Percentiles rank a stretch among this genome's conserved stretches.
These are phyloP conservation scores for Epichloe sp. DNA, from an alignment of 2,329 filamentous ascomycete species.

Conservation along the genomic window DNA sequence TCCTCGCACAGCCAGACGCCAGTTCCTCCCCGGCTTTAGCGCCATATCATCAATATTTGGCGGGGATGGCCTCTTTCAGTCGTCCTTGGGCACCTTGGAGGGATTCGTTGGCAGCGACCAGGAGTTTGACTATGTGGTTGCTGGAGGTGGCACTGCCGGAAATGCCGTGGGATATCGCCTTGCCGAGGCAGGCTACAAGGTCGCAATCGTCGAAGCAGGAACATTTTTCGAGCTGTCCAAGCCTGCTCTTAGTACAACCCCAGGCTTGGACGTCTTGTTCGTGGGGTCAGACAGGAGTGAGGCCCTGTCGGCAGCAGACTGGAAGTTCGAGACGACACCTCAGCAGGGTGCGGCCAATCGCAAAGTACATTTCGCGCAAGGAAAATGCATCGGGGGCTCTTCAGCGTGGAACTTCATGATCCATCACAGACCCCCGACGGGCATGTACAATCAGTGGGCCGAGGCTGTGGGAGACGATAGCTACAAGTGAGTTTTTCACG, in stretches of 20 bases:
- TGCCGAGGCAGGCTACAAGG: constrained; percentile 16
- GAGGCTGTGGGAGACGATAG: too few relatives aligned
- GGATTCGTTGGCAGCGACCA: too few relatives aligned
- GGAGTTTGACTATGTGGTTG: too few relatives aligned
- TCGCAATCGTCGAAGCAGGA: constrained; percentile 27
- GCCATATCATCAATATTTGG: too few relatives aligned
- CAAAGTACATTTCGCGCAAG: constrained; percentile 22
- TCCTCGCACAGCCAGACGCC: too few relatives aligned
- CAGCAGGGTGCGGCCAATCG: constrained; percentile 11
- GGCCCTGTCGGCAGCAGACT: constrained; percentile 11
- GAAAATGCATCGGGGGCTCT: constrained; percentile 25
- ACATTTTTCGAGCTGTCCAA: constrained; percentile 19
- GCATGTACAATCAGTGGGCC: constrained; percentile 11
- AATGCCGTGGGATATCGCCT: constrained; percentile 21
- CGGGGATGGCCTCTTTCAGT: too few relatives aligned
- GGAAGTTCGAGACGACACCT: constrained; percentile 18
- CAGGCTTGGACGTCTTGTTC: constrained; percentile 11
- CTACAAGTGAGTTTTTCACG: too few relatives aligned
- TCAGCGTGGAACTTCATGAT: constrained; percentile 25
- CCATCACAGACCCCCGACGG: constrained; percentile 18
- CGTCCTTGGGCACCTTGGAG: too few relatives aligned
- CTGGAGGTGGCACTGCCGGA: constrained; percentile 24
- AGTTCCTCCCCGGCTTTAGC: too few relatives aligned
- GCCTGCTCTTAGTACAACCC: constrained; percentile 13
- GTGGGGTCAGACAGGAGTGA: constrained; percentile 11